phyloP scores from a whole-genome alignment of 1,284 basidiomycete species.

The Leucoagaricus sp. region DNA sequence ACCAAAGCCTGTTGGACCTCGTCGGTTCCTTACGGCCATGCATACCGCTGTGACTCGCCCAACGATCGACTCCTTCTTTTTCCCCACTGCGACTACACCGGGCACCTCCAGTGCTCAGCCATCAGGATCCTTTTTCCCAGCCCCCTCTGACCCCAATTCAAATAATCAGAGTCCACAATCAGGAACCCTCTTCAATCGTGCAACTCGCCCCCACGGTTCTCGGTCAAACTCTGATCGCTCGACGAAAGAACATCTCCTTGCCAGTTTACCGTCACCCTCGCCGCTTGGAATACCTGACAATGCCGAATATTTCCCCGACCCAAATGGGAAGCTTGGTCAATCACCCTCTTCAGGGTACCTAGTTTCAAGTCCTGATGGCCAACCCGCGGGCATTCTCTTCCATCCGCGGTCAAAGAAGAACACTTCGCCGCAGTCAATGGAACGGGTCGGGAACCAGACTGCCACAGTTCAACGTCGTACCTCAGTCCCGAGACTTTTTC shows the following conservation, averaged over 20 bases:
- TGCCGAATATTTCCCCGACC: slow-evolving; percentile 87
- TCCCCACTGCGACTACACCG: slow-evolving; percentile 91
- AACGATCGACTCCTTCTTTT: slow-evolving; percentile 84
- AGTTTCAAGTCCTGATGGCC: slow-evolving; percentile 90
- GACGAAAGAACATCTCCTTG: slow-evolving; percentile 40
- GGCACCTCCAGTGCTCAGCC: slow-evolving; percentile 59
- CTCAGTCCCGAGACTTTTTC: slow-evolving; percentile 7
- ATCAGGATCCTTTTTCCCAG: slow-evolving; percentile 44
- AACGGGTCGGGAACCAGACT: slow-evolving; percentile 25
- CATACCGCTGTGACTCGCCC: slow-evolving; percentile 87
- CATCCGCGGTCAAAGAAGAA: slow-evolving; percentile 57
- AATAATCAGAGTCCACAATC: slow-evolving; percentile 18
- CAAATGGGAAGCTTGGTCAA: slow-evolving; percentile 68
- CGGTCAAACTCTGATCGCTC: slow-evolving; percentile 64
- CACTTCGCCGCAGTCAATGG: slow-evolving; percentile 39
- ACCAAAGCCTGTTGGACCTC: slow-evolving; percentile 92
- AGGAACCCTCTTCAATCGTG: slow-evolving; percentile 24
- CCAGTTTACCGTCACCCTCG: slow-evolving; percentile 48
- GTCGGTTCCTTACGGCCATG: slow-evolving; percentile 86
- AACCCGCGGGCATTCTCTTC: slow-evolving; percentile 94
- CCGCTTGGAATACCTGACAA: slow-evolving; percentile 77
- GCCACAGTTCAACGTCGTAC: slow-evolving; percentile 2
- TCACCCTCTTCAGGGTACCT: slow-evolving; percentile 87
- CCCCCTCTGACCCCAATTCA: slow-evolving; percentile 23
- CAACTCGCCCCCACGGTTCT: slow-evolving; percentile 46